Evolutionary conservation across 192 early-diverging fungal species (phyloP), one percentile per base, ranked within the genome.

Genomic region (Dissophora globulifera): DNA sequence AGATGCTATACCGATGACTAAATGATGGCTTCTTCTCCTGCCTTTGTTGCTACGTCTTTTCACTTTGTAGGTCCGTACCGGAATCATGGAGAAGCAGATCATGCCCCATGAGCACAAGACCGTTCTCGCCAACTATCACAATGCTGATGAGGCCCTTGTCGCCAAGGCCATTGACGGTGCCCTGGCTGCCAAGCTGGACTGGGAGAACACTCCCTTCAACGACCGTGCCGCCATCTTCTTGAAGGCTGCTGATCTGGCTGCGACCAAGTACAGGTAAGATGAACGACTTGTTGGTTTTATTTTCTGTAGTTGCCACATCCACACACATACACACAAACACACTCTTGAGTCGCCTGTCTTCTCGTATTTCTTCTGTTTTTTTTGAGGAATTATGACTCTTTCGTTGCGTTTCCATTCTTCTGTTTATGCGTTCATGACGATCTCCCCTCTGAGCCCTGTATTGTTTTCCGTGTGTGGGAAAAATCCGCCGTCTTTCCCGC

Each of bases 161-260:
- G 78, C 88, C 49, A 81, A 89, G 78, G 97, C 97, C 30, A 97
- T 99, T 65, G 88, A 91, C 57, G 92, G 90, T 50, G 93, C 95
- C 16, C 82, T 97, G 54, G 83, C 71, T 20, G 95, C 93, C 55
- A 94, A 96, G 82, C 80, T 84, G 55, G 85, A 83, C 41, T 99
- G 97, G 97, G 97, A 97, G 82, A 83, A 88, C 52, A 89, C 96
- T 86, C 94, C 94, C 23, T 92, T 96, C 82, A 92, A 88, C 80
- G 97, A 97, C 69, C 94, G 97, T 61, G 89, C 91, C 68, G 92
- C 95, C 43, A 93, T 99, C 79, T 97, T 99, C 85, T 83, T 99
- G 78, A 95, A 96, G 82, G 96, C 97, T n/a, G 97, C 97, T 57
- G 97, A 99, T 79, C 82, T 99, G 50, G 78, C 95, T 10, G 58